A percentile compares a stretch with the other conserved stretches of the same genome.
Evolutionary conservation across 305 asterid species (phyloP).

Genomic region (Fraxinus greggii): DNA sequence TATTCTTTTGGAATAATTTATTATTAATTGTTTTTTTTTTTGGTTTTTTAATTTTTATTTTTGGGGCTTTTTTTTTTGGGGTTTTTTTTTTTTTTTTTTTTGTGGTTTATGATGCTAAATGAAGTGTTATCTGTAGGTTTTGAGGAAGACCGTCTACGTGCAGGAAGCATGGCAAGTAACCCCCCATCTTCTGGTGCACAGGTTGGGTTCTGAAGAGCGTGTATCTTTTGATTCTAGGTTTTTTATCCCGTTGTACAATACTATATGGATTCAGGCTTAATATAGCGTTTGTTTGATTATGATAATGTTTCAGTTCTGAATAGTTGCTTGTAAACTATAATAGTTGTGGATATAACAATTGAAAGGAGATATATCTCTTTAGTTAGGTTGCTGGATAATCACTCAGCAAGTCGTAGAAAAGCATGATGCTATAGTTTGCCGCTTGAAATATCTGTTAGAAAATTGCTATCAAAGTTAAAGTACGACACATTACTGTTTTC

Average conservation of each 20-base stretch:
- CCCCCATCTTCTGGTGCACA: constrained; percentile 80
- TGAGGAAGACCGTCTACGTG: constrained; percentile 25
- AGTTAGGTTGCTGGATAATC: not conserved
- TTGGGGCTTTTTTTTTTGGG: too few species aligned
- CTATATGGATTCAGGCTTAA: not conserved
- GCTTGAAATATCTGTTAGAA: constrained; percentile 3
- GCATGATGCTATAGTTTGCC: not conserved
- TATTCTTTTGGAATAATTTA: too few species aligned
- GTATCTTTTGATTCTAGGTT: not conserved
- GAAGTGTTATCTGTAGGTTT: constrained; percentile 30
- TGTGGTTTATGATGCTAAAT: not conserved
- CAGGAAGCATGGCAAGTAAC: constrained; percentile 60
- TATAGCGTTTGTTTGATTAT: not conserved
- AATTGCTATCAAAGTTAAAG: not conserved
- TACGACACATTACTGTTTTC: not conserved
- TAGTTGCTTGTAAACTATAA: not conserved
- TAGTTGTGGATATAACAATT: not conserved
- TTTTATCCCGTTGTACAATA: not conserved
- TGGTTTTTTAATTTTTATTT: too few species aligned
- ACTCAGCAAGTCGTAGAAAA: not conserved
- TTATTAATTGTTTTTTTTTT: too few species aligned
- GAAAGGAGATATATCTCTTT: not conserved
- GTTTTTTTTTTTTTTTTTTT: not conserved
- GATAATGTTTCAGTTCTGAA: not conserved
- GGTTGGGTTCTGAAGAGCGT: constrained; percentile 36